phyloP scores from a whole-genome alignment of 768 basidiomycete genomes.

The Trametopsis cervina region DNA sequence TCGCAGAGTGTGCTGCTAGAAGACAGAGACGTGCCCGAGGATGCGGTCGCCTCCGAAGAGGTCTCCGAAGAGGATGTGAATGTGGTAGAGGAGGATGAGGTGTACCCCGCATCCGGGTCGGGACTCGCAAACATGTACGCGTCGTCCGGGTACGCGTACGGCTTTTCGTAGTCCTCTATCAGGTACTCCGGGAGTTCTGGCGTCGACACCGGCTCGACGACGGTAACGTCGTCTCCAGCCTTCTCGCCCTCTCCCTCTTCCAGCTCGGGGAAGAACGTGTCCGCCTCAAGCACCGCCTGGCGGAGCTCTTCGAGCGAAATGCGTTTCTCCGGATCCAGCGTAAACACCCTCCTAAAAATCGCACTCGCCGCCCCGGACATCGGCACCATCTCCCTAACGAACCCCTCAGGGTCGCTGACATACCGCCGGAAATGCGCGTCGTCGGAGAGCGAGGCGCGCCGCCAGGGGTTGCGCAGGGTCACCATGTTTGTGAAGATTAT shows the following conservation, averaged over 20 bases:
- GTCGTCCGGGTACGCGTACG: slow-evolving; percentile 2
- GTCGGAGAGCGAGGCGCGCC: slow-evolving; percentile 37
- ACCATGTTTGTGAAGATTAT: slow-evolving; percentile 51
- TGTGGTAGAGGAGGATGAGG: background rate
- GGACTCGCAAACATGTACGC: slow-evolving; percentile 5
- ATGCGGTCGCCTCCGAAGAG: too few species aligned
- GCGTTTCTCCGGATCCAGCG: slow-evolving; percentile 53
- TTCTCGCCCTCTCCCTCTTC: slow-evolving; percentile 30
- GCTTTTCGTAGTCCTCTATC: too few species aligned
- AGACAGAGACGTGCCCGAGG: too few species aligned
- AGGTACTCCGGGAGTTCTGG: slow-evolving; percentile 1
- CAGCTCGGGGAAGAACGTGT: slow-evolving; percentile 48
- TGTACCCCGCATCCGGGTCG: slow-evolving; percentile 4
- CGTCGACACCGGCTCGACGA: background rate
- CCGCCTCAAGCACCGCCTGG: slow-evolving; percentile 42
- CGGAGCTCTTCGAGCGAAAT: slow-evolving; percentile 60
- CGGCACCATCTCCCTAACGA: slow-evolving; percentile 39
- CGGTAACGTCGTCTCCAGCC: slow-evolving; percentile 21
- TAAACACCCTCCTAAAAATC: slow-evolving; percentile 51
- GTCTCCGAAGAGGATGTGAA: background rate
- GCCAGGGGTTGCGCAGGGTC: slow-evolving; percentile 47
- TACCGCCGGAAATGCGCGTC: slow-evolving; percentile 41
- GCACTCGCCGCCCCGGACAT: slow-evolving; percentile 38
- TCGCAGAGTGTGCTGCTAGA: too few species aligned
- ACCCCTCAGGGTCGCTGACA: slow-evolving; percentile 36